phyloP scores from a whole-genome alignment of 179 eudicot species.

The Actinidia arguta region DNA sequence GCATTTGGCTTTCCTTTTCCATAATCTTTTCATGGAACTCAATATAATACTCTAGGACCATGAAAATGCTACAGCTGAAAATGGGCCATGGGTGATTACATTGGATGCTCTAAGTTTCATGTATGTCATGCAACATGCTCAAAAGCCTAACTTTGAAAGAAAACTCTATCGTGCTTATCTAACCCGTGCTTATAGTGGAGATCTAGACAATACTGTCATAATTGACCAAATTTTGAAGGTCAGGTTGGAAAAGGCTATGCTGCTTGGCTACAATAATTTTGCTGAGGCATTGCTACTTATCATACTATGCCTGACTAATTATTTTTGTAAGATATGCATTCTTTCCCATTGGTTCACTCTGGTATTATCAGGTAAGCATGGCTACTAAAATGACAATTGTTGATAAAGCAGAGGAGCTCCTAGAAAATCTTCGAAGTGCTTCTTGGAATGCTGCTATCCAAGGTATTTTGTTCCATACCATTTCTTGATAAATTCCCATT shows the following conservation, averaged over 20 bases:
- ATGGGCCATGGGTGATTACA: conserved; percentile 97
- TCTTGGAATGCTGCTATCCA: conserved; percentile 92
- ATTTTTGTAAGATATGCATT: not conserved
- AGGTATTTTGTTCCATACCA: conserved; percentile 47
- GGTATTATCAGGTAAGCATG: conserved; percentile 88
- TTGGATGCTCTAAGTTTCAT: conserved; percentile 90
- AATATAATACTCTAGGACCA: conserved; percentile 65
- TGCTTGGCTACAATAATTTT: conserved; percentile 88
- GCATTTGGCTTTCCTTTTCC: conserved; percentile 11
- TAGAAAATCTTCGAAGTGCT: conserved; percentile 88
- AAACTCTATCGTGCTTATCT: conserved; percentile 90
- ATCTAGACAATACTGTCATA: conserved; percentile 83
- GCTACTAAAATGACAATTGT: conserved; percentile 99
- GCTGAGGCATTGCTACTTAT: no score
- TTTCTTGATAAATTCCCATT: not conserved
- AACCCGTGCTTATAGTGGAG: conserved; percentile 94
- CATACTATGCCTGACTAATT: no score
- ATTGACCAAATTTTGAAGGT: conserved; percentile 89
- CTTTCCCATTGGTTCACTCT: conserved; percentile 19
- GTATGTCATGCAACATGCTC: conserved; percentile 95
- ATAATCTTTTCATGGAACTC: not conserved
- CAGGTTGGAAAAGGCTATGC: conserved; percentile 87
- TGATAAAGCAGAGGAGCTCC: conserved; percentile 89
- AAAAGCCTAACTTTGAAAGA: conserved; percentile 81
- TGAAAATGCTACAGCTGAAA: conserved; percentile 92